Conservation (phyloP, 1,139 yeast species). For the Saccharomyces hybrid region DNA sequence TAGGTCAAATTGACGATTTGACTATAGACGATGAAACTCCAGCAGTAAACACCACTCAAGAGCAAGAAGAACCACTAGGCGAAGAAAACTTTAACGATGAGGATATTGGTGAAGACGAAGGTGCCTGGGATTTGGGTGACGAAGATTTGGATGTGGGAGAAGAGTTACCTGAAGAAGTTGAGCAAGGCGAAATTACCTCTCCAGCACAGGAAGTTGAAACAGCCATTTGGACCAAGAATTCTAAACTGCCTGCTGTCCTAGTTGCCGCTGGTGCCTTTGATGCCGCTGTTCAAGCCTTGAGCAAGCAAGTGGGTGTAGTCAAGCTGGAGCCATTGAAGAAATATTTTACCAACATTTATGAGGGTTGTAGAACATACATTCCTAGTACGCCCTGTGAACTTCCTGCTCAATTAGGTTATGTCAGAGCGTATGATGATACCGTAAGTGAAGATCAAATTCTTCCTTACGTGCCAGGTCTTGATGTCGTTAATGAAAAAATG, state of each 20-base stretch:
- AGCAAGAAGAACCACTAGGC: constrained; percentile 27
- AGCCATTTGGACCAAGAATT: constrained; percentile 78
- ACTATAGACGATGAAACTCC: constrained; percentile 30
- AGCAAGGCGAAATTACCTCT: constrained; percentile 35
- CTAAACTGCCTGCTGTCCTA: constrained; percentile 85
- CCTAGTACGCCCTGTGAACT: constrained; percentile 65
- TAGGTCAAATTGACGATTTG: constrained; percentile 68
- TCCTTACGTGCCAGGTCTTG: constrained; percentile 73
- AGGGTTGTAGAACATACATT: constrained; percentile 65
- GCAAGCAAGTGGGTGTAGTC: constrained; percentile 80
- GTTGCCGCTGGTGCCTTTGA: constrained; percentile 96
- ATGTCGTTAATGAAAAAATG: constrained; percentile 54
- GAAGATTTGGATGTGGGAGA: constrained; percentile 63
- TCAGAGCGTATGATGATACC: constrained; percentile 60
- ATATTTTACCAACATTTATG: constrained; percentile 77
- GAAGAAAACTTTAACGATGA: constrained; percentile 25
- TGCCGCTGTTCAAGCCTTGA: constrained; percentile 85
- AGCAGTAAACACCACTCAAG: constrained; percentile 26
- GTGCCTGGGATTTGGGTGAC: constrained; percentile 50
- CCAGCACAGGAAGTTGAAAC: constrained; percentile 45
- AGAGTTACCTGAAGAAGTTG: constrained; percentile 48
- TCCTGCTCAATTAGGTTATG: constrained; percentile 60
- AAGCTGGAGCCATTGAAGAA: constrained; percentile 80
- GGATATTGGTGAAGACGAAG: constrained; percentile 45
- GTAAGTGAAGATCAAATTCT: constrained; percentile 42